Conservation (phyloP, 1,139 yeast genomes). For the Scheffersomyces insectosa region DNA sequence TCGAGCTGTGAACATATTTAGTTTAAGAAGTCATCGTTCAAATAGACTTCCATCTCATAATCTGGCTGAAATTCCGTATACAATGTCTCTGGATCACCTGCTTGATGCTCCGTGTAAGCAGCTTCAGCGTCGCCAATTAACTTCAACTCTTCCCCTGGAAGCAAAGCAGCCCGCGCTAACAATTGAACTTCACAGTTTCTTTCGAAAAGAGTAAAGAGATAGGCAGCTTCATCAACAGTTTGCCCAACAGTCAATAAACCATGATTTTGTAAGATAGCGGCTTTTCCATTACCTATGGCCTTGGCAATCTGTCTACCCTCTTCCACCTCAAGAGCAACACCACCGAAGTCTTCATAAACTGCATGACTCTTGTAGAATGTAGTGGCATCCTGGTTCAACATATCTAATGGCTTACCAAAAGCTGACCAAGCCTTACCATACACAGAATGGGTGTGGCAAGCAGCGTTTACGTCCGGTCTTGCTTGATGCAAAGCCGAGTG, state of each 20-base stretch:
- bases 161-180: constrained; percentile 56
- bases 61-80: constrained; percentile 78
- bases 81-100: constrained; percentile 66
- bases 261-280: constrained; percentile 72
- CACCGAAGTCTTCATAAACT: constrained; percentile 72
- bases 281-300: constrained; percentile 66
- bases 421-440: constrained; percentile 77
- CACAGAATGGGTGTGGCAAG: constrained; percentile 77
- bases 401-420: constrained; percentile 70
- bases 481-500: constrained; percentile 77
- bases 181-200: constrained; percentile 71
- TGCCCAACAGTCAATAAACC: constrained; percentile 76
- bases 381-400: constrained; percentile 81
- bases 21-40: constrained; percentile 18
- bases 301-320: constrained; percentile 71
- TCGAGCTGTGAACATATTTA: constrained; percentile 1
- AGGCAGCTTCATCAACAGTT: constrained; percentile 85
- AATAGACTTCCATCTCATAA: constrained; percentile 37
- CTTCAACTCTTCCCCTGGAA: constrained; percentile 11
- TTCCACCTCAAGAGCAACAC: constrained; percentile 72
- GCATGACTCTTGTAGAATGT: constrained; percentile 64
- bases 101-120: constrained; percentile 60
- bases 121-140: constrained; percentile 68
- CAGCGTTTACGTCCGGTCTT: constrained; percentile 78
- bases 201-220: constrained; percentile 62